A percentile compares a stretch with the other conserved stretches of the same genome.
Evolutionary conservation across 495 filamentous ascomycete genomes (phyloP).

Genomic region (Penicillium roqueforti): DNA sequence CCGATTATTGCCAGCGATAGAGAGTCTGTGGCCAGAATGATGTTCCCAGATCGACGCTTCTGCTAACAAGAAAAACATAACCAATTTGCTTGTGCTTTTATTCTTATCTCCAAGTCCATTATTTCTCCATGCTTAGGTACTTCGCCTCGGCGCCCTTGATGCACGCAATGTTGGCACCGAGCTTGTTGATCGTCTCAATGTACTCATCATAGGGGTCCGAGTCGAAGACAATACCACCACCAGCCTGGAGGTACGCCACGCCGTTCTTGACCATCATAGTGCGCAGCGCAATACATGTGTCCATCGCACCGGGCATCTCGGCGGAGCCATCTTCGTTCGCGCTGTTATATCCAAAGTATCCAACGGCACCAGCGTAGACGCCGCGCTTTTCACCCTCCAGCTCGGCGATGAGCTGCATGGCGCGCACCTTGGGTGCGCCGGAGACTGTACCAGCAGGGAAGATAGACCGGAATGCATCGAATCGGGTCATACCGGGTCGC

Average conservation of each 20-base stretch:
- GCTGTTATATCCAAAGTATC: constrained; percentile 59
- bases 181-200: constrained; percentile 96
- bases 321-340: constrained; percentile 34
- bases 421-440: constrained; percentile 90
- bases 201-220: constrained; percentile 92
- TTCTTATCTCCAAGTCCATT: neutral
- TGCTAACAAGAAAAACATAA: neutral
- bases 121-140: constrained; percentile 52
- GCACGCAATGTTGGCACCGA: constrained; percentile 81
- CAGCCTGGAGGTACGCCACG: constrained; percentile 87
- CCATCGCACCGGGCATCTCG: constrained; percentile 78
- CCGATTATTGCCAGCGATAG: neutral
- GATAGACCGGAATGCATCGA: constrained; percentile 92
- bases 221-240: constrained; percentile 97
- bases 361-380: constrained; percentile 95
- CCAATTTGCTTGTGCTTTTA: neutral
- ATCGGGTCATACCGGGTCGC: constrained; percentile 77
- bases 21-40: neutral
- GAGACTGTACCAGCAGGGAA: constrained; percentile 94
- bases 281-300: constrained; percentile 95
- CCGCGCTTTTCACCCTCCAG: constrained; percentile 90
- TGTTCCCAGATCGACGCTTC: neutral
- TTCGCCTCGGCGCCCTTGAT: constrained; percentile 78
- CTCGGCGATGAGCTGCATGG: constrained; percentile 96
- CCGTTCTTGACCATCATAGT: constrained; percentile 95